These are phyloP conservation scores for Phlegmacium glaucopus DNA, from an alignment of 768 basidiomycete species.

Conservation along the genomic window DNA sequence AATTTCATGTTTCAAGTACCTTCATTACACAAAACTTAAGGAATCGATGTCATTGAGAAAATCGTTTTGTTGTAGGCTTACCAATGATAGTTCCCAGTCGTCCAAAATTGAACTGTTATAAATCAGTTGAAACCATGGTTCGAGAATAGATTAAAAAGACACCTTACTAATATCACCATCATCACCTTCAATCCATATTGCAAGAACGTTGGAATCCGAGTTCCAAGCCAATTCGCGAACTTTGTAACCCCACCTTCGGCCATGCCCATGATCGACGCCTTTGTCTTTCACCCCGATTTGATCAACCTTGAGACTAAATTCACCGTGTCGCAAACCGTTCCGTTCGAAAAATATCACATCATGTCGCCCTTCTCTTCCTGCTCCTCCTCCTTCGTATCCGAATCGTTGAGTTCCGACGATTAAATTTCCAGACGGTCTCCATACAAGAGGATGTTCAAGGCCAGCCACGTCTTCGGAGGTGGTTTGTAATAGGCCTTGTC, in stretches of 20 bases:
- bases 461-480: conserved; percentile 85
- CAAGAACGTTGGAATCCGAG: conserved; percentile 80
- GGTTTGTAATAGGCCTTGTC: conserved; percentile 70
- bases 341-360: conserved; percentile 94
- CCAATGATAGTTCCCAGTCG: conserved; percentile 95
- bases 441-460: conserved; percentile 73
- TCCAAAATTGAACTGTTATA: conserved; percentile 84
- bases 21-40: conserved; percentile 19
- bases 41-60: neutral
- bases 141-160: conserved; percentile 2
- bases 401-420: conserved; percentile 82
- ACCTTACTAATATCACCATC: conserved; percentile 66
- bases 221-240: conserved; percentile 85
- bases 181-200: conserved; percentile 76
- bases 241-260: conserved; percentile 59
- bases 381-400: conserved; percentile 69
- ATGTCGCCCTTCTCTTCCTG: conserved; percentile 65
- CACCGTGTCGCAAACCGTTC: conserved; percentile 90
- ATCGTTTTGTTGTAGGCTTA: conserved; percentile 21
- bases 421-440: conserved; percentile 88
- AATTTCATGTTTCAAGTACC: conserved; percentile 94
- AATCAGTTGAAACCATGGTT: conserved; percentile 2
- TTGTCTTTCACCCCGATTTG: conserved; percentile 34
- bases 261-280: conserved; percentile 23
- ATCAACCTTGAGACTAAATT: conserved; percentile 60